Evolutionary conservation across 306 rosid genomes (phyloP), one percentile per base, ranked within the genome.

Genomic region (Corylus heterophylla): DNA sequence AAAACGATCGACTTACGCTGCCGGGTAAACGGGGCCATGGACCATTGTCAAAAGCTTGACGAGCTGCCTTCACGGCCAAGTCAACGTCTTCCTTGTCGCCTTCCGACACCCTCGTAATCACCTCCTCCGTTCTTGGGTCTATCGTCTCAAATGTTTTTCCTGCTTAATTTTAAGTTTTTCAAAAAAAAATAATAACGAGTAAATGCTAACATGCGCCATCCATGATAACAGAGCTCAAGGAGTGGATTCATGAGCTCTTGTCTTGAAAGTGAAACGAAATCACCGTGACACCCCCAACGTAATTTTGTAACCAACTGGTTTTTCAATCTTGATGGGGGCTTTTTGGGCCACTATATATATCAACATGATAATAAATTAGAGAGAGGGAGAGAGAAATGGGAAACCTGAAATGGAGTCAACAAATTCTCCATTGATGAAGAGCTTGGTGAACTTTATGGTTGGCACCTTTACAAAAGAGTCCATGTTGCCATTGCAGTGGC

Each of bases 11-110:
- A 86, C 98, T 0, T 89, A 92, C 97, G 18, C 66, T 79, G 67
- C 90, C 97, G 9, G 97, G 76, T 78, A 89, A 59, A 42, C 97
- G 92, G 0, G 98, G 98, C 97, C 98, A 94, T 71, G 97, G 89
- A 71, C 98, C 98, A 4, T 80, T 25, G 73, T 94, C 97, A 5
- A 94, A 94, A 71, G 98, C 98, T 0, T 77, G 81, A 54, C 98
- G 96, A 13, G 97, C 98, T 3, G 94, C 98, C 50, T 87, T 85
- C 0, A 92, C 98, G 12, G 98, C 98, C 55, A 88, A 37, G 17
- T 94, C 93, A 37, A 92, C 78, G 27, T 94, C 98, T 44, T 88
- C 89, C 74, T 82, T 84, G 2, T 61, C 64, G 18, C 90, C 98
- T 54, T 91, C 93, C 13, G 97, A 89, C 2, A 94, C 75, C 22